Evolutionary conservation across 306 rosid species (phyloP).

Genomic region (Citrullus mucosospermus): DNA sequence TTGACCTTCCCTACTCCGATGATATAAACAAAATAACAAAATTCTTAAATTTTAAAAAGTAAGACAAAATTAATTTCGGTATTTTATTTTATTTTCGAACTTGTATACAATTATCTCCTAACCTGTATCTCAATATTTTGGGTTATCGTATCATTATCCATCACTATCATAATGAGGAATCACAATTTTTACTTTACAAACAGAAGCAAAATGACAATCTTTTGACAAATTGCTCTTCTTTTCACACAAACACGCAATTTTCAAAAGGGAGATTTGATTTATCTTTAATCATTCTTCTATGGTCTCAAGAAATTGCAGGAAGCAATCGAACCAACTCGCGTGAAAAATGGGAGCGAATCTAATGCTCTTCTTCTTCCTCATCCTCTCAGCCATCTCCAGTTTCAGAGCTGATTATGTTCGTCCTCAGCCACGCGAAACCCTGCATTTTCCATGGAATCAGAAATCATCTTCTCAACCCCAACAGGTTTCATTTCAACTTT

Average conservation of each 20-base stretch:
- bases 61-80: no score
- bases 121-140: no score
- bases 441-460: conserved; percentile 41
- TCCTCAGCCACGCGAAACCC: conserved; percentile 62
- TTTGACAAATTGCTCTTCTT: background rate
- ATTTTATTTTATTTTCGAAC: no score
- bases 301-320: background rate
- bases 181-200: background rate
- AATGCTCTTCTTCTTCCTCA: conserved; percentile 12
- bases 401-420: conserved; percentile 44
- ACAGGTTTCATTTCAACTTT: conserved; percentile 34
- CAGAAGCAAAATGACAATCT: background rate
- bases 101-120: no score
- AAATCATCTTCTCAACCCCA: conserved; percentile 47
- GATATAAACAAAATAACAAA: no score
- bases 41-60: no score
- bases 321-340: background rate
- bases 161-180: no score
- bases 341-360: conserved; percentile 33
- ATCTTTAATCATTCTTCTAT: background rate
- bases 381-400: conserved; percentile 19
- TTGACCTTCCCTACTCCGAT: no score
- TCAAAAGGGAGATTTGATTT: background rate
- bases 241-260: background rate
- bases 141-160: no score